Conservation (phyloP, 2,329 filamentous ascomycete genomes). For the Fusarium stilboides region DNA sequence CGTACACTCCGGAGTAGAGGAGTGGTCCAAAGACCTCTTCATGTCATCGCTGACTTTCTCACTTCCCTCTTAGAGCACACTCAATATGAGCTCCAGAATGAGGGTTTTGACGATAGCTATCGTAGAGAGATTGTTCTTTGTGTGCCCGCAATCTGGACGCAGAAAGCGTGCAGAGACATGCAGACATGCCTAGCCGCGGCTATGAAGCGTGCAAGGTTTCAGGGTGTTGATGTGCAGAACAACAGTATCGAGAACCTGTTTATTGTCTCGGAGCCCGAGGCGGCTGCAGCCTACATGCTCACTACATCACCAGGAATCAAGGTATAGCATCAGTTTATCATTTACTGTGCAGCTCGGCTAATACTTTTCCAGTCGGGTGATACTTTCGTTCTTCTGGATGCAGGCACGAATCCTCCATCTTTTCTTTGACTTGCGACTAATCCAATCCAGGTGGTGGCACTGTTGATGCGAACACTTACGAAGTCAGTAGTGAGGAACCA, state of each 20-base stretch:
- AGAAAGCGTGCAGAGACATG: neutral
- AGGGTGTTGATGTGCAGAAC: neutral
- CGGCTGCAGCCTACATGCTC: neutral
- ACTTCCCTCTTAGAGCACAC: neutral
- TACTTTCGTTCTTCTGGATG: neutral
- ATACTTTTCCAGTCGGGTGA: neutral
- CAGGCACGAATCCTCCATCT: accelerated
- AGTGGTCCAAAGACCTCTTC: accelerated
- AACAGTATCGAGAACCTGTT: constrained; percentile 5
- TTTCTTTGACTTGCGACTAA: neutral
- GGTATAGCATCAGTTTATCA: accelerated
- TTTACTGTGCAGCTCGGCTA: neutral
- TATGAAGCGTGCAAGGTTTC: neutral
- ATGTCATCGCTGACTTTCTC: neutral
- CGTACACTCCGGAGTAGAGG: accelerated
- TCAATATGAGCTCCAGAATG: accelerated
- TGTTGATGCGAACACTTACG: neutral
- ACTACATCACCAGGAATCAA: neutral
- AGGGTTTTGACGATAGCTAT: neutral
- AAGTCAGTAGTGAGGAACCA: neutral
- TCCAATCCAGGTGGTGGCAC: neutral
- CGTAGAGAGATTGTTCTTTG: constrained; percentile 1
- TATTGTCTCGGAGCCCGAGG: constrained; percentile 14
- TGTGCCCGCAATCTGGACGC: neutral
- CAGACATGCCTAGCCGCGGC: neutral